A percentile compares a stretch with the other conserved stretches of the same genome.
Evolutionary conservation across 2,329 filamentous ascomycete species (phyloP).

Genomic region (Penicillium olsonii): DNA sequence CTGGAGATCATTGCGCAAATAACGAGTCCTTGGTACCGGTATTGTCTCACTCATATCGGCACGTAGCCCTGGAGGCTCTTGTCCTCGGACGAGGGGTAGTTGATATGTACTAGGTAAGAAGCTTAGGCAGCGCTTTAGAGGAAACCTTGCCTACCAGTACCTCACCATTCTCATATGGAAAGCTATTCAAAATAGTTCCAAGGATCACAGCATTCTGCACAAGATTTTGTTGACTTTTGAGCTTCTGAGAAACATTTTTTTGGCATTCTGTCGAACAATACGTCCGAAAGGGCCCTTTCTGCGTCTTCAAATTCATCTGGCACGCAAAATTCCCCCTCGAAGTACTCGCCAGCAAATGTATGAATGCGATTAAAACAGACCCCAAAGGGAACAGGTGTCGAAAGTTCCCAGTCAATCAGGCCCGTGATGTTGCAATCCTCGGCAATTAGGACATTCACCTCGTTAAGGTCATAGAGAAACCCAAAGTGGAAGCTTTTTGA

Average conservation of each 20-base stretch:
- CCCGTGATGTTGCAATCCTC: constrained; percentile 20
- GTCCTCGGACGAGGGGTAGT: too few species aligned
- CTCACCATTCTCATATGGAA: too few species aligned
- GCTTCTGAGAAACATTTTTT: constrained; percentile 14
- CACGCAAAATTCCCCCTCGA: constrained; percentile 3
- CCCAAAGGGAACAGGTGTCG: constrained; percentile 24
- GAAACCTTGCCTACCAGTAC: too few species aligned
- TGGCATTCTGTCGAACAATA: constrained; percentile 5
- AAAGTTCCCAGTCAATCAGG: constrained; percentile 22
- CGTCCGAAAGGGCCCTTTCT: constrained; percentile 7
- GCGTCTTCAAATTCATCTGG: constrained; percentile 10
- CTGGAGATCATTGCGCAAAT: too few species aligned
- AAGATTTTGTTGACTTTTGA: constrained; percentile 35
- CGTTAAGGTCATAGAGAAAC: constrained; percentile 26
- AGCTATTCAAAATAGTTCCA: constrained; percentile 25
- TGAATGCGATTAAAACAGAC: constrained; percentile 22
- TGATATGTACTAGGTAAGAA: too few species aligned
- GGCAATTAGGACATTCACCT: constrained; percentile 23
- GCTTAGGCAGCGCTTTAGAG: too few species aligned
- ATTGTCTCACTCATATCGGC: too few species aligned
- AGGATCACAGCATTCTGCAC: constrained; percentile 29
- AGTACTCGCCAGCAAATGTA: constrained; percentile 9
- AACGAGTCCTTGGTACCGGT: neutral
- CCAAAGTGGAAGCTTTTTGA: constrained; percentile 8
- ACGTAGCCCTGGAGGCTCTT: too few species aligned